phyloP scores from a whole-genome alignment of 1,284 basidiomycete species.

The Ceratobasidium sp. region DNA sequence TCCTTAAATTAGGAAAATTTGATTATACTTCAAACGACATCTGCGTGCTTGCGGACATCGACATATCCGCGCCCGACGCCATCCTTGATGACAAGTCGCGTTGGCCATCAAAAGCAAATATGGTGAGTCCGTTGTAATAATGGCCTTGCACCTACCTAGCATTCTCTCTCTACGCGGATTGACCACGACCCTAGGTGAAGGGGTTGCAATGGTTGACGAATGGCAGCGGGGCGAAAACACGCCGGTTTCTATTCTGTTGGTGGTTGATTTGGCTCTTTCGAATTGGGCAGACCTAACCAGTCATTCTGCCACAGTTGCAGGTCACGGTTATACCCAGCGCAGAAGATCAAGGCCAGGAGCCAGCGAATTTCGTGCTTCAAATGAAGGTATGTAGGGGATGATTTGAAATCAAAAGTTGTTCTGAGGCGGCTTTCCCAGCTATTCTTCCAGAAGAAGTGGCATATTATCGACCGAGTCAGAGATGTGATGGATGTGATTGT shows the following conservation, averaged over 20 bases:
- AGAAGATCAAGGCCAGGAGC: background rate
- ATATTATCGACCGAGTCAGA: background rate
- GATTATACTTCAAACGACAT: conserved; percentile 1
- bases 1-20: background rate
- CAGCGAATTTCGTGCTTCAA: too few relatives aligned
- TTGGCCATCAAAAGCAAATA: conserved; percentile 2
- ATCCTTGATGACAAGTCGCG: background rate
- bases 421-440: background rate
- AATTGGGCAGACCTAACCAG: too few relatives aligned
- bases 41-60: conserved; percentile 18
- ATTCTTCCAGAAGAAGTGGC: conserved; percentile 14
- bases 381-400: conserved; percentile 17
- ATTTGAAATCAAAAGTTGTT: background rate
- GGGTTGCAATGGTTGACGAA: background rate
- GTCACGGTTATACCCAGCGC: conserved; percentile 16
- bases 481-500: conserved; percentile 7
- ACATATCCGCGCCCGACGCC: background rate
- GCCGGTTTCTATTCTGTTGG: background rate
- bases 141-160: background rate
- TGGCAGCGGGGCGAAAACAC: background rate
- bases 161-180: too few relatives aligned
- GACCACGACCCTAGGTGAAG: background rate
- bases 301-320: conserved; percentile 12
- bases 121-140: conserved; percentile 20
- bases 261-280: too few relatives aligned